Base-by-base conservation (phyloP, 805 yeast species). In the Starmerella potacharoeniae region DNA sequence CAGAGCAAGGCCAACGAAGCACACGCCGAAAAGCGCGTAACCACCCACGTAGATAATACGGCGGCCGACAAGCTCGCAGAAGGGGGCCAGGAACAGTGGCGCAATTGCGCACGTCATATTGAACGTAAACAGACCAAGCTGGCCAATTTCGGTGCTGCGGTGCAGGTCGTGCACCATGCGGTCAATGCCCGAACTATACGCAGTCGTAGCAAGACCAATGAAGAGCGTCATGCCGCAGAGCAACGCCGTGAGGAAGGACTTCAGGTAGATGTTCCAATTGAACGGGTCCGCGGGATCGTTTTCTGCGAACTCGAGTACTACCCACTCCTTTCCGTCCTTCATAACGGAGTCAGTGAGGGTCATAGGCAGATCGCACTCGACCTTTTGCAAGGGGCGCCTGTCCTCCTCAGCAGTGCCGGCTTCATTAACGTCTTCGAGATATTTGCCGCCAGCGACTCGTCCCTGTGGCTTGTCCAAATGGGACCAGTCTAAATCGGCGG, bases 171-270 rank as follows among this genome's bases (percentile, higher is more conserved):
- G 42, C n/a, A 49, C 52, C 83, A 58, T 74, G 72, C 57, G 87
- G 80, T 16, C 83, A 74, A 90, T 72, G 46, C 95, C 93, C 62
- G 95, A 95, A 30, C 95, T 83, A 63, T 87, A 84, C 66, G 91
- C 84, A 1, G 96, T 84, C 4, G 96, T 86, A 42, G 96, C 96
- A 68, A 86, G 89, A 2, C 97, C 97, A 34, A 91, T 96, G 64
- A 88, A 79, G 55, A 90, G 82, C 51, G 90, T 96, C 59, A 86
- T 75, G 35, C 80, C 60, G 1, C 96, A 81, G 29, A 86, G 73
- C 9, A 82, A 60, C 34, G 84, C 66, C 0, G 97, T 88, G 66
- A 83, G 66, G 35, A 58, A 49, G 69, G 72, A 64, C 60, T 64
- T 66, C 28, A 68, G 53, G 59, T 62, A 61, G 35, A 72, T 53